These are phyloP conservation scores for Lachancea dasiensis DNA, from an alignment of 805 yeast species.

Conservation along the genomic window DNA sequence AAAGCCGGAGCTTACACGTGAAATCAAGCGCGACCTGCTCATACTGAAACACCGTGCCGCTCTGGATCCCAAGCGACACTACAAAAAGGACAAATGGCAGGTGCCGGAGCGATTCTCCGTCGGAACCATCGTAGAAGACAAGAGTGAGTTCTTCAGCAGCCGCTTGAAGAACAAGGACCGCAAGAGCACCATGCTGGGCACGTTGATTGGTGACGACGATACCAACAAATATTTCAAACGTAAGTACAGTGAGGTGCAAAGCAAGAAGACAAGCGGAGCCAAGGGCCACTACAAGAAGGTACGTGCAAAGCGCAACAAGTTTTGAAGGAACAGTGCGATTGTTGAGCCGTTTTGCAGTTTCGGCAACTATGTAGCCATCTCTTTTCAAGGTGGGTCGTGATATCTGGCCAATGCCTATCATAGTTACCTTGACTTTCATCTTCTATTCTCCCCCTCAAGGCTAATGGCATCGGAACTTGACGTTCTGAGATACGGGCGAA, in stretches of 20 bases:
- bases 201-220: constrained; percentile 67
- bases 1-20: constrained; percentile 53
- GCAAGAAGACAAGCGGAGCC: constrained; percentile 54
- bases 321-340: constrained; percentile 1
- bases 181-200: constrained; percentile 74
- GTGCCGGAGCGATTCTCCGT: constrained; percentile 76
- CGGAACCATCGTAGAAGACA: constrained; percentile 83
- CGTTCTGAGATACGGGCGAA: no score
- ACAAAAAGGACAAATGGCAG: constrained; percentile 77
- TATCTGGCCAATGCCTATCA: no score
- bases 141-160: constrained; percentile 59
- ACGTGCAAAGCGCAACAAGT: constrained; percentile 48
- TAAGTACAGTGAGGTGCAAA: constrained; percentile 76
- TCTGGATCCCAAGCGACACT: constrained; percentile 91
- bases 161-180: constrained; percentile 66
- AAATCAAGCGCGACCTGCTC: constrained; percentile 66
- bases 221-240: constrained; percentile 75
- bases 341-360: neutral
- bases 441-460: no score
- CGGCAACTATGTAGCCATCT: no score
- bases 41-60: constrained; percentile 82
- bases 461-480: no score
- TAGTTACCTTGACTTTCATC: no score
- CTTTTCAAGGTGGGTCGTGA: no score
- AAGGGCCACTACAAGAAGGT: constrained; percentile 59